Evolutionary conservation across 176 grass and related monocot species (phyloP), one percentile per base, ranked within the genome.

Genomic region (Phoenix roebelenii): DNA sequence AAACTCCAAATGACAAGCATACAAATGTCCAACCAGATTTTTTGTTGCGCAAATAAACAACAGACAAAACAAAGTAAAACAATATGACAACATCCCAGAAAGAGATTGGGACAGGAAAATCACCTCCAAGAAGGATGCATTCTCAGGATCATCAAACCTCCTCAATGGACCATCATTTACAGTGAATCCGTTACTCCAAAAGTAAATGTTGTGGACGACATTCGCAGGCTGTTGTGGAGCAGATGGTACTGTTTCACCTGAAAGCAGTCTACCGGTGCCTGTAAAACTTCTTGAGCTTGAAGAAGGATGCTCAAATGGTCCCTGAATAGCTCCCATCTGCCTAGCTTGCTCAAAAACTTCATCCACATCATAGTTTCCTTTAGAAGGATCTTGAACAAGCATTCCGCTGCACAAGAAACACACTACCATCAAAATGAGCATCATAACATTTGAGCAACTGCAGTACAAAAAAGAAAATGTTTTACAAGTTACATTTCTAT

Each of bases 351-450:
- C 87, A 66, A 98, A 92, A 50, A 92, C 85, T 23, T 78, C 67
- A 39, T 88, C 84, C 48, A 79, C 59, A 24, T 72, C 68, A 29
- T 73, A 14, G 25, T 79, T 77, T 67, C 70, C 83, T 84, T 68
- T 88, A 55, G 87, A 80, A 22, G 93, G 93, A 83, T 92, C 93
- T 83, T 98, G 84, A 67, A 98, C 93, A 64, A 88, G 67, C 93
- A 92, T 98, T 22, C 93, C 93, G 74, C 93, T 89, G 51, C 26
- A 73, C 16, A 63, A 71, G 12, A 39, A 48, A 3, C 1, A 25
- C 35, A 0, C 1, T 44, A 2, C 35, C 2, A 44, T 10, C 35
- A 44, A 44, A 9, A 44, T 44, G 35, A 44, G 35, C 35, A 44
- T 44, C 35, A 44, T 44, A 44, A 44, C 1, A 0, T 12, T 44